Evolutionary conservation across 1,139 yeast genomes (phyloP).

Genomic region (Hyphopichia burtonii): DNA sequence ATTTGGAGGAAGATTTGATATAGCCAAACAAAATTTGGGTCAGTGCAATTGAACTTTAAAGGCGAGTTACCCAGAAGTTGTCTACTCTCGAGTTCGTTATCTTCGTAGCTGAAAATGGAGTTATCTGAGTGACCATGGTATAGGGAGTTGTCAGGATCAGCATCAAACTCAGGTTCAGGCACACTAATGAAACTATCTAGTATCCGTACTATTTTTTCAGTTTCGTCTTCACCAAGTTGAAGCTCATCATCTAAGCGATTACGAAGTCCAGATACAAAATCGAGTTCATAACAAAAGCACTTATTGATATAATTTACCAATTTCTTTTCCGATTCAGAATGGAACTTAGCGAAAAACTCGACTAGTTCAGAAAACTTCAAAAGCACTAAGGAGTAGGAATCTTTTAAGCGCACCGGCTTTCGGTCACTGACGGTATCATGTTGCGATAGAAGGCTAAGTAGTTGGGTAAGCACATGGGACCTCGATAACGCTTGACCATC

Average conservation of each 20-base stretch:
- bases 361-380: slow-evolving; percentile 19
- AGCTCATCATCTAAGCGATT: slow-evolving; percentile 13
- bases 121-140: slow-evolving; percentile 8
- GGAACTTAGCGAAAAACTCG: slow-evolving; percentile 18
- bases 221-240: slow-evolving; percentile 19
- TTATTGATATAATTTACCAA: slow-evolving; percentile 18
- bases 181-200: slow-evolving; percentile 19
- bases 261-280: slow-evolving; percentile 17
- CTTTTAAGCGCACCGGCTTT: slow-evolving; percentile 19
- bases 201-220: slow-evolving; percentile 21
- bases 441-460: slow-evolving; percentile 12
- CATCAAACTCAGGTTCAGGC: neutral
- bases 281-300: slow-evolving; percentile 22
- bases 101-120: slow-evolving; percentile 23
- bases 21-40: slow-evolving; percentile 17
- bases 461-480: slow-evolving; percentile 8
- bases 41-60: slow-evolving; percentile 14
- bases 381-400: slow-evolving; percentile 18
- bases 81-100: neutral
- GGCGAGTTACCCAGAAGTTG: slow-evolving; percentile 6
- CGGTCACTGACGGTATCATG: slow-evolving; percentile 10
- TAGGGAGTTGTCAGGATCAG: neutral
- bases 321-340: slow-evolving; percentile 19
- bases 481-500: neutral
- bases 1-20: slow-evolving; percentile 26